A percentile compares a stretch with the other conserved stretches of the same genome.
These are phyloP conservation scores for Biscogniauxia mediterranea DNA, from an alignment of 2,329 filamentous ascomycete species.

Conservation along the genomic window DNA sequence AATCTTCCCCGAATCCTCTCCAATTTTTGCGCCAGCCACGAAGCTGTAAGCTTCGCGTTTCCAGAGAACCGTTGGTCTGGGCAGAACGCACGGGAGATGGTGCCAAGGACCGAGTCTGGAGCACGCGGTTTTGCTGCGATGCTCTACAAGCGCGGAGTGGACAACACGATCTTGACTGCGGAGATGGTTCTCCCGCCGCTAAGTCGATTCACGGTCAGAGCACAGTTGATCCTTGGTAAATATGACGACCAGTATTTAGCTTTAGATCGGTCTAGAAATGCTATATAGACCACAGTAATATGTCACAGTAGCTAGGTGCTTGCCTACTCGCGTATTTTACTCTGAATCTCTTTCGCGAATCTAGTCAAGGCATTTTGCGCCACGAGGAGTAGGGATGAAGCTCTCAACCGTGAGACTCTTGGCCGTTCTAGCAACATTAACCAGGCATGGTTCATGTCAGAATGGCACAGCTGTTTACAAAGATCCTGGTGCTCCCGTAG, in stretches of 20 bases:
- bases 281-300: not conserved
- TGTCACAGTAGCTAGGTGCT: not conserved
- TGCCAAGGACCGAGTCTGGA: not conserved
- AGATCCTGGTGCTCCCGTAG: constrained; percentile 58
- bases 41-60: not conserved
- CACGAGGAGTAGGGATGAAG: constrained; percentile 20
- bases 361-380: constrained; percentile 2
- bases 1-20: constrained; percentile 11
- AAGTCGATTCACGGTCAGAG: constrained; percentile 2
- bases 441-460: constrained; percentile 16
- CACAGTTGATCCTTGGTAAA: constrained; percentile 3
- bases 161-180: constrained; percentile 5
- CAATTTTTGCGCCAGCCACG: constrained; percentile 5
- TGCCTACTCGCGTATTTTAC: not conserved
- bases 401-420: constrained; percentile 14
- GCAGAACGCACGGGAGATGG: constrained; percentile 2
- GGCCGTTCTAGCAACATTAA: constrained; percentile 16
- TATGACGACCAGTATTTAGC: constrained; percentile 12
- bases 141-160: not conserved
- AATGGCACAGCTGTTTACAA: constrained; percentile 53
- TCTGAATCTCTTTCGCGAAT: not conserved
- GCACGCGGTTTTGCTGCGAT: not conserved
- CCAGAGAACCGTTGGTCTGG: constrained; percentile 6
- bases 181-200: constrained; percentile 15
- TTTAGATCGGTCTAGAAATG: not conserved